Conservation (phyloP, 169 alveolate species). For the Miamiensis avidus region DNA sequence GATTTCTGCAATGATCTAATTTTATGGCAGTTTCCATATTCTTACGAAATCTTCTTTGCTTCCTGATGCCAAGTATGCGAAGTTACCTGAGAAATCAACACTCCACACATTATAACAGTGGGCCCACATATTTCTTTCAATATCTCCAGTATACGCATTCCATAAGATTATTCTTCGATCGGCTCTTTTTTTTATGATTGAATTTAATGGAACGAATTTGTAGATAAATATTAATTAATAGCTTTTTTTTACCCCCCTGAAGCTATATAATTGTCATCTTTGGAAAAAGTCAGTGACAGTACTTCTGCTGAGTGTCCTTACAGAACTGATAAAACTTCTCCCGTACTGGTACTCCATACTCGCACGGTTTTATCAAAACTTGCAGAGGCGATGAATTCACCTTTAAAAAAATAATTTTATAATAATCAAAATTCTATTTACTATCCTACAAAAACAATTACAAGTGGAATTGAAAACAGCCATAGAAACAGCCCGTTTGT, state of each 20-base stretch:
- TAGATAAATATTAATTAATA: too few species aligned
- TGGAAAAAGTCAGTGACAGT: not conserved
- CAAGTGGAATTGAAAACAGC: too few species aligned
- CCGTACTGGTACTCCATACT: not conserved
- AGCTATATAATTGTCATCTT: not conserved
- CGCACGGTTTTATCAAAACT: too few species aligned
- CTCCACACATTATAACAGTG: not conserved
- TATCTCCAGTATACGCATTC: not conserved
- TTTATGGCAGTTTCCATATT: not conserved
- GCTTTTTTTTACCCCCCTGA: not conserved
- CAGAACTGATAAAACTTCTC: not conserved
- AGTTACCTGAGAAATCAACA: not conserved
- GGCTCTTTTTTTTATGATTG: not conserved
- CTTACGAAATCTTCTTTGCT: not conserved
- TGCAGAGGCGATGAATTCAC: not conserved
- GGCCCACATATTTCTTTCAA: not conserved
- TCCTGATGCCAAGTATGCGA: not conserved
- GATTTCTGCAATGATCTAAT: too few species aligned
- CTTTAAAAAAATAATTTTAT: not conserved
- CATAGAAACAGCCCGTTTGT: not conserved
- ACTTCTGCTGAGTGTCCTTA: not conserved
- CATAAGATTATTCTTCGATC: not conserved
- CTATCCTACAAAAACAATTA: too few species aligned
- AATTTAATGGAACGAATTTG: not conserved
- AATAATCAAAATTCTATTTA: not conserved